These are phyloP conservation scores for Boletus tylopilopsis DNA, from an alignment of 768 basidiomycete species.

Conservation along the genomic window DNA sequence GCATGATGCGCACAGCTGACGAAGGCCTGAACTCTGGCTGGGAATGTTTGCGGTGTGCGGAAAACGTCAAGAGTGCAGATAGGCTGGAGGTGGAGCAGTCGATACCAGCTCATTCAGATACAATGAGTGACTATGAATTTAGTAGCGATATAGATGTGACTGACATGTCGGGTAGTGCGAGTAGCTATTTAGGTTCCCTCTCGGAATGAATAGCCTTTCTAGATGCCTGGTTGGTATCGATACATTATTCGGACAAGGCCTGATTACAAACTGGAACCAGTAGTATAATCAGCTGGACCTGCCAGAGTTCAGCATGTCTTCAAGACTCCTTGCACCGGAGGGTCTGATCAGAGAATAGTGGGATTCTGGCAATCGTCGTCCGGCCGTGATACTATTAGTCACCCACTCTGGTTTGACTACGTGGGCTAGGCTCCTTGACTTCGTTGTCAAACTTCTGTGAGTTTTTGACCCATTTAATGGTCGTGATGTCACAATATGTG, in stretches of 20 bases:
- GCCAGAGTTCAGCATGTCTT: constrained; percentile 35
- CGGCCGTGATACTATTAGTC: constrained; percentile 58
- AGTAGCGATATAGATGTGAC: constrained; percentile 45
- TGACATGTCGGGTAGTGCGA: constrained; percentile 51
- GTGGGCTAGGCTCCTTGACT: constrained; percentile 45
- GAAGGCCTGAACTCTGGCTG: constrained; percentile 58
- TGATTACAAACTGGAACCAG: background rate
- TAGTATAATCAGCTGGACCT: constrained; percentile 9
- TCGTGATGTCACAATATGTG: constrained; percentile 77
- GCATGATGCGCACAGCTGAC: constrained; percentile 69
- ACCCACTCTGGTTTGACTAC: constrained; percentile 80
- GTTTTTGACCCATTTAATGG: constrained; percentile 69
- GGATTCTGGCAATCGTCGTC: constrained; percentile 58
- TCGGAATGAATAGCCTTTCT: constrained; percentile 22
- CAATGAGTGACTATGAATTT: constrained; percentile 56
- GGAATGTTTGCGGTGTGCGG: constrained; percentile 82
- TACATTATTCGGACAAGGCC: constrained; percentile 5
- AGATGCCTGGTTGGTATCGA: constrained; percentile 4
- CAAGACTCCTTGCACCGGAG: constrained; percentile 34
- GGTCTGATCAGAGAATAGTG: constrained; percentile 49
- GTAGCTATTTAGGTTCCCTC: constrained; percentile 36
- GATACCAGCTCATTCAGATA: constrained; percentile 23
- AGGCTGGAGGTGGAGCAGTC: constrained; percentile 40
- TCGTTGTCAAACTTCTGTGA: constrained; percentile 55
- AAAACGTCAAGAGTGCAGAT: constrained; percentile 59